A percentile compares a stretch with the other conserved stretches of the same genome.
Conservation (phyloP, 768 basidiomycete species). For the Tulasnella sp. region DNA sequence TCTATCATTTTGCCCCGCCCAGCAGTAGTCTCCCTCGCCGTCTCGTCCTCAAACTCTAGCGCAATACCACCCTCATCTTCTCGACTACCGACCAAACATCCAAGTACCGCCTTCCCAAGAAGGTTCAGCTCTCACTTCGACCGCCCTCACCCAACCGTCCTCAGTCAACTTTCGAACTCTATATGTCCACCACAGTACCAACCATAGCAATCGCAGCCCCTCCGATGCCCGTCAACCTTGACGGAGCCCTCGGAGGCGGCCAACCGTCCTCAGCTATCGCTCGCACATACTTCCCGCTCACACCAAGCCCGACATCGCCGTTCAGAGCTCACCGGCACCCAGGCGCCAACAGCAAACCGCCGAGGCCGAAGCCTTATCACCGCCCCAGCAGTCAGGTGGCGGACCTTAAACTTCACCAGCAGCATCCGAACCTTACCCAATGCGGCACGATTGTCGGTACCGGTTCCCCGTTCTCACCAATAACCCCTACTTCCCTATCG, state of each 20-base stretch:
- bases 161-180: background rate
- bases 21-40: conserved; percentile 2
- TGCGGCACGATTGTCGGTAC: background rate
- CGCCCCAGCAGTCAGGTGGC: conserved; percentile 10
- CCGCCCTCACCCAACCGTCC: background rate
- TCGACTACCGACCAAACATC: conserved; percentile 3
- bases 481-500: conserved; percentile 11
- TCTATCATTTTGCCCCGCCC: conserved; percentile 9
- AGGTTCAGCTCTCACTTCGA: background rate
- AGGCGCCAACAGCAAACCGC: background rate
- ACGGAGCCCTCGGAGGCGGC: background rate
- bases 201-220: conserved; percentile 14
- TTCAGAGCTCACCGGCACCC: conserved; percentile 30
- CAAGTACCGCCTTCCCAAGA: background rate
- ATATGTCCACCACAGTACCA: background rate
- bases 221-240: background rate
- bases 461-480: background rate
- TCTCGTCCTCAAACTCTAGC: background rate
- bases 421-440: conserved; percentile 10
- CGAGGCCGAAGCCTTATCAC: conserved; percentile 34
- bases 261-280: background rate
- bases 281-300: background rate
- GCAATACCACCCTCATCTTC: background rate
- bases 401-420: conserved; percentile 20
- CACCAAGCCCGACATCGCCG: conserved; percentile 25